These are phyloP conservation scores for Mycena rosella DNA, from an alignment of 768 basidiomycete species.

Conservation along the genomic window DNA sequence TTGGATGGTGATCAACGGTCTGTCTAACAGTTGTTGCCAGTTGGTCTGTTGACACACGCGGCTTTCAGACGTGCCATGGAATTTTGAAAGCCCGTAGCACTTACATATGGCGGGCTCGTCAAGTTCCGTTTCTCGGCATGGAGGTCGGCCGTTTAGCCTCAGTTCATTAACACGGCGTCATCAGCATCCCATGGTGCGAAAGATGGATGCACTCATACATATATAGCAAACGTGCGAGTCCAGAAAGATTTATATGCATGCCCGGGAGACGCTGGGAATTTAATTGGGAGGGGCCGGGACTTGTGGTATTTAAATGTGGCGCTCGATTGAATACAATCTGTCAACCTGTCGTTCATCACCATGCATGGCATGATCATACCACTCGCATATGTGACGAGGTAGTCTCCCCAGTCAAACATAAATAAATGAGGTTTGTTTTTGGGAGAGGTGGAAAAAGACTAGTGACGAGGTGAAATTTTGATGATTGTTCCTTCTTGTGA, in stretches of 20 bases:
- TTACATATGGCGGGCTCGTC: background rate
- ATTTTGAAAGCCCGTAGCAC: conserved; percentile 1
- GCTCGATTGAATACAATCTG: no score
- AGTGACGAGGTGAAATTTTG: no score
- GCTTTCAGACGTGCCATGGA: conserved; percentile 6
- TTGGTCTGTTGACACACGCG: conserved; percentile 14
- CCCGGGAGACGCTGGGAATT: no score
- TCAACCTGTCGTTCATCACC: no score
- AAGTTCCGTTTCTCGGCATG: background rate
- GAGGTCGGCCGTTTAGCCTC: background rate
- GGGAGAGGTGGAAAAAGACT: no score
- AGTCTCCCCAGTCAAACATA: no score
- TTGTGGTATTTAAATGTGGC: background rate
- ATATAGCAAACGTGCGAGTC: background rate
- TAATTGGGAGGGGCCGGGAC: background rate
- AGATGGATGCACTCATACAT: background rate
- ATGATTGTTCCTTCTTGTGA: no score
- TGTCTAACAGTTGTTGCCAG: no score
- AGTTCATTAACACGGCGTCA: background rate
- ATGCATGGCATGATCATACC: no score
- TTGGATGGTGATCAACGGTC: conserved; percentile 12
- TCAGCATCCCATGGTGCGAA: background rate
- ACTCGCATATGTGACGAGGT: no score
- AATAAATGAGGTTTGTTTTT: no score
- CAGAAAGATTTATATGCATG: background rate